Conservation (phyloP, 495 filamentous ascomycete species). For the Aspergillus sparsus region DNA sequence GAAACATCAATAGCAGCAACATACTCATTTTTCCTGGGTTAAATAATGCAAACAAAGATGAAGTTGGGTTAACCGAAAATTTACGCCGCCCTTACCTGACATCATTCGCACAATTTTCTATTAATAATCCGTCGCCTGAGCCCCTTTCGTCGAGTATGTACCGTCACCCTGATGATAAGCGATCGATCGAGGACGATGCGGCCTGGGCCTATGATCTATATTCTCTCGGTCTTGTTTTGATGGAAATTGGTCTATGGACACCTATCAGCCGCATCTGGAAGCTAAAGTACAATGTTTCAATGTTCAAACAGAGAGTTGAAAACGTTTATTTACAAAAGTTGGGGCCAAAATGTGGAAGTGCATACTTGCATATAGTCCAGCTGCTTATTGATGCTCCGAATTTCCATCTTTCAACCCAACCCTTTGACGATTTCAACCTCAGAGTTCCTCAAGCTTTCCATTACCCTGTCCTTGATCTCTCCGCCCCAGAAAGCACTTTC, state of each 20-base stretch:
- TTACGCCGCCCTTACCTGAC: slow-evolving; percentile 75
- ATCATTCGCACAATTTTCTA: slow-evolving; percentile 78
- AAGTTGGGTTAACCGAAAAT: slow-evolving; percentile 49
- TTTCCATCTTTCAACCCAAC: slow-evolving; percentile 57
- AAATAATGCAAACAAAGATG: slow-evolving; percentile 41
- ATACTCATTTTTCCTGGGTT: slow-evolving; percentile 71
- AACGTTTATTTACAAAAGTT: slow-evolving; percentile 65
- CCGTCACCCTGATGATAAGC: slow-evolving; percentile 74
- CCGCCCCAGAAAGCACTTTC: slow-evolving; percentile 48
- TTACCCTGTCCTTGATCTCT: slow-evolving; percentile 50
- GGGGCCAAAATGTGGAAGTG: slow-evolving; percentile 69
- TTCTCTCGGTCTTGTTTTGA: slow-evolving; percentile 75
- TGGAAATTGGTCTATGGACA: slow-evolving; percentile 90
- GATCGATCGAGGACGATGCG: slow-evolving; percentile 53
- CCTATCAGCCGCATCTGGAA: slow-evolving; percentile 69
- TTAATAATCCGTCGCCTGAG: slow-evolving; percentile 56
- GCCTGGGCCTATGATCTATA: slow-evolving; percentile 76
- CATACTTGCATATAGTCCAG: slow-evolving; percentile 80
- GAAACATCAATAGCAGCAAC: slow-evolving; percentile 77
- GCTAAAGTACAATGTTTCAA: slow-evolving; percentile 61
- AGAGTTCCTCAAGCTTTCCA: slow-evolving; percentile 49
- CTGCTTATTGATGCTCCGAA: slow-evolving; percentile 77
- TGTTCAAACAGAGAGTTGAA: slow-evolving; percentile 64
- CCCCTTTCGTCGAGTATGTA: slow-evolving; percentile 64
- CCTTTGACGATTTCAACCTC: slow-evolving; percentile 47